These are phyloP conservation scores for Suillus bovinus DNA, from an alignment of 768 basidiomycete species.

Conservation along the genomic window DNA sequence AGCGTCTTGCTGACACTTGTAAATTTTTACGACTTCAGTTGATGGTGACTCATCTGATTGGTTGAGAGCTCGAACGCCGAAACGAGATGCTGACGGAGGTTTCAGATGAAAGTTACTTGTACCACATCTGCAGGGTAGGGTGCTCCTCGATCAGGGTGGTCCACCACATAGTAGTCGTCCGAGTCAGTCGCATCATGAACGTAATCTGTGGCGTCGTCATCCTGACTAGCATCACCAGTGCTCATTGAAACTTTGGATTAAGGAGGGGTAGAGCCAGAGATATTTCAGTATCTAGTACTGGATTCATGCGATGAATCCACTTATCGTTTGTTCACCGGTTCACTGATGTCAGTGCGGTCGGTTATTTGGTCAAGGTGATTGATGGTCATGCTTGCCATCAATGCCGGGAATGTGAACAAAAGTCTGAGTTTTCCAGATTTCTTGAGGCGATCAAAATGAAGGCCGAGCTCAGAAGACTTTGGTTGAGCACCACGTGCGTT, in stretches of 20 bases:
- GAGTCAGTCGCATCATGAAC: background rate
- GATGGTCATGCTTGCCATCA: background rate
- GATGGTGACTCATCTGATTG: no score
- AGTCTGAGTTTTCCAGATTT: slow-evolving; percentile 14
- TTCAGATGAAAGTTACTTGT: no score
- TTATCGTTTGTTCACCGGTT: no score
- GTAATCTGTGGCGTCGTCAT: background rate
- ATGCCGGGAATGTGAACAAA: background rate
- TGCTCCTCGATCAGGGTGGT: background rate
- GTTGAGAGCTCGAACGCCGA: no score
- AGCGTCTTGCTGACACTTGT: no score
- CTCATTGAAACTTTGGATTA: background rate
- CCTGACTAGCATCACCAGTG: background rate
- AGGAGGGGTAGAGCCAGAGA: background rate
- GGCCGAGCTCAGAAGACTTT: slow-evolving; percentile 14
- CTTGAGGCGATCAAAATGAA: slow-evolving; percentile 18
- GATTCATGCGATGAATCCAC: no score
- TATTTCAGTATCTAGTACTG: background rate
- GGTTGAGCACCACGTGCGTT: background rate
- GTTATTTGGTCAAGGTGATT: slow-evolving; percentile 4
- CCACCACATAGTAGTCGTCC: background rate
- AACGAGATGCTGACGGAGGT: no score
- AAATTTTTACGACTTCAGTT: no score
- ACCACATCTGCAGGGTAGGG: background rate
- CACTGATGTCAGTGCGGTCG: no score